phyloP scores from a whole-genome alignment of 805 yeast species.

The Candida insectalens region DNA sequence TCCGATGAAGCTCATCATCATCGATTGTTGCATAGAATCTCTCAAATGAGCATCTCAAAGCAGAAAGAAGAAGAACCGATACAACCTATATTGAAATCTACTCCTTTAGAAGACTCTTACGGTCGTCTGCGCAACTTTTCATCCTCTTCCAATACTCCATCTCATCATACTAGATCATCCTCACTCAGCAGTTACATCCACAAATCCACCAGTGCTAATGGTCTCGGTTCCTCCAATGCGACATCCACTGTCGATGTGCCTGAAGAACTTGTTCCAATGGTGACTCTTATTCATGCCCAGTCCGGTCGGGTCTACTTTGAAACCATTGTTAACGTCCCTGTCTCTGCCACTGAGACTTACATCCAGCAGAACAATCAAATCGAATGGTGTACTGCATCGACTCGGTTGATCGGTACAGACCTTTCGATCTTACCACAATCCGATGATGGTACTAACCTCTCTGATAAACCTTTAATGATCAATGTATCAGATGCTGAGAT shows the following conservation, averaged over 20 bases:
- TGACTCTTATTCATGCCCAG: constrained; percentile 64
- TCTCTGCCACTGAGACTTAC: constrained; percentile 1
- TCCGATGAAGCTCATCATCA: too few relatives aligned
- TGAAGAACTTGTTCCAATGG: constrained; percentile 61
- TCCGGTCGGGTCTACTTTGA: constrained; percentile 53
- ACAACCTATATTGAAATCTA: not conserved
- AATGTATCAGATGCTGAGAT: constrained; percentile 37
- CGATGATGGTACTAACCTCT: not conserved
- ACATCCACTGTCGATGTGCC: constrained; percentile 23
- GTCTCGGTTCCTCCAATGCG: not conserved
- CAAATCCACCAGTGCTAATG: not conserved
- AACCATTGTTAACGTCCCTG: constrained; percentile 17
- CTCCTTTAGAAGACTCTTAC: constrained; percentile 1
- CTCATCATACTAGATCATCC: not conserved
- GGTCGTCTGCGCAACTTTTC: constrained; percentile 2
- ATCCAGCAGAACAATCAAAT: not conserved
- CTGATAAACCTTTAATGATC: constrained; percentile 36
- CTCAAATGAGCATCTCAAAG: too few relatives aligned
- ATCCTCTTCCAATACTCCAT: not conserved
- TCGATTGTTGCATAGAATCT: too few relatives aligned
- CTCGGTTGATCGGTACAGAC: constrained; percentile 40
- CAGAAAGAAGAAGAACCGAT: too few relatives aligned
- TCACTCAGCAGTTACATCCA: not conserved
- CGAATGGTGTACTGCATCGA: constrained; percentile 18
- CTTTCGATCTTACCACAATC: constrained; percentile 29